Evolutionary conservation across 2,329 filamentous ascomycete genomes (phyloP).

Genomic region (Ramularia endophylla): DNA sequence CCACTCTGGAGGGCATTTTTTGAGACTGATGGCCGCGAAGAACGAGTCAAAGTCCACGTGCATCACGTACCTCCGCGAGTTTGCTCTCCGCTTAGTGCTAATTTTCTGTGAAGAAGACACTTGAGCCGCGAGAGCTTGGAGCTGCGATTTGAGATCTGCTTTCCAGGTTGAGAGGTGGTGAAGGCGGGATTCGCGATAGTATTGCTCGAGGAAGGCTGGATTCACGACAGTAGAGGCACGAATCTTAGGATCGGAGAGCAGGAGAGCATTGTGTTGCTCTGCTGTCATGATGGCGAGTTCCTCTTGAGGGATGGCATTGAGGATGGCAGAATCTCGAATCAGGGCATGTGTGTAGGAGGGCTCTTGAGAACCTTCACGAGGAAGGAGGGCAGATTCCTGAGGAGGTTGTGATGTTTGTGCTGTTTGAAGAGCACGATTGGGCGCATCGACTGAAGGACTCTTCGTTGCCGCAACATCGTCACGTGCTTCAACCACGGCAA

Average conservation of each 20-base stretch:
- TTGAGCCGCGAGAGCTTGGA: constrained; percentile 74
- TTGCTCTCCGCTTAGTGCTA: constrained; percentile 52
- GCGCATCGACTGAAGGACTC: too few species aligned
- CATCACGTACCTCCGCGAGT: constrained; percentile 72
- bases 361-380: constrained; percentile 29
- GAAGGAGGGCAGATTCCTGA: constrained; percentile 9
- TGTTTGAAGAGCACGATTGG: too few species aligned
- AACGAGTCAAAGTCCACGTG: constrained; percentile 99
- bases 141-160: constrained; percentile 80
- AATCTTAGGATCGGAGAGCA: constrained; percentile 78
- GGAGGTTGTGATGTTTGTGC: background rate
- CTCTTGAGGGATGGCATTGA: constrained; percentile 24
- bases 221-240: constrained; percentile 88
- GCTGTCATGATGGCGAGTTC: constrained; percentile 59
- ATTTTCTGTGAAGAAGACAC: constrained; percentile 50
- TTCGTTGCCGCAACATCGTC: background rate
- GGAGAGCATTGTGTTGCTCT: constrained; percentile 83
- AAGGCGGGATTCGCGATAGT: constrained; percentile 87
- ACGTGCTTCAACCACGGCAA: constrained; percentile 5
- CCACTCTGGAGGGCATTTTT: constrained; percentile 64
- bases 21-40: constrained; percentile 87
- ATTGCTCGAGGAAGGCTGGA: constrained; percentile 88
- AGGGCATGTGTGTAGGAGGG: constrained; percentile 25
- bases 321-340: constrained; percentile 25
- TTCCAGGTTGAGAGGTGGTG: constrained; percentile 98